A percentile compares a stretch with the other conserved stretches of the same genome.
Conservation (phyloP, 2,329 filamentous ascomycete species). For the Penicillium sp. region DNA sequence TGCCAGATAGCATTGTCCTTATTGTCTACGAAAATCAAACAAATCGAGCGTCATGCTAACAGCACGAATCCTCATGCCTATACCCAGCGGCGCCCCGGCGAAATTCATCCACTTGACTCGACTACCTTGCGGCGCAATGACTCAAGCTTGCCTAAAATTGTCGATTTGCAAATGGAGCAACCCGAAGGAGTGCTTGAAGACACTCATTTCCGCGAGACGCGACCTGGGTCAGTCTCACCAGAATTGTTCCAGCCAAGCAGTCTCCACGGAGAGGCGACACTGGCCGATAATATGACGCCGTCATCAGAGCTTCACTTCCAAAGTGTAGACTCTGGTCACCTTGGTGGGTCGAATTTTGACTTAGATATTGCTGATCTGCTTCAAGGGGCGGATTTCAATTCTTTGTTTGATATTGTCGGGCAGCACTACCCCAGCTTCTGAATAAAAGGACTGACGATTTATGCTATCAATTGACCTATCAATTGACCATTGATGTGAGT, state of each 20-base stretch:
- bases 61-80: constrained; percentile 9
- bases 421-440: constrained; percentile 33
- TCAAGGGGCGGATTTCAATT: constrained; percentile 32
- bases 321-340: neutral
- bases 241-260: neutral
- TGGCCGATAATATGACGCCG: neutral
- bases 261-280: neutral
- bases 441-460: neutral
- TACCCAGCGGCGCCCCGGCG: neutral
- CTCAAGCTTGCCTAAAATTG: neutral
- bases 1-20: constrained; percentile 38
- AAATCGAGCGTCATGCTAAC: constrained; percentile 1
- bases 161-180: neutral
- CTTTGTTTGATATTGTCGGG: constrained; percentile 32
- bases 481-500: too few species aligned
- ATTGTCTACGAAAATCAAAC: constrained; percentile 33
- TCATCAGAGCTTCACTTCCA: constrained; percentile 11
- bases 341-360: constrained; percentile 26
- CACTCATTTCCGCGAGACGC: neutral
- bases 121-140: neutral
- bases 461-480: neutral
- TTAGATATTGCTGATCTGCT: constrained; percentile 34
- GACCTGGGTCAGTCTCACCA: neutral
- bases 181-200: neutral
- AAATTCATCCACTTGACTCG: neutral